Percentiles rank a stretch among this genome's conserved stretches.
phyloP scores from a whole-genome alignment of 2,329 filamentous ascomycete genomes.

The Penicillium verrucosum region DNA sequence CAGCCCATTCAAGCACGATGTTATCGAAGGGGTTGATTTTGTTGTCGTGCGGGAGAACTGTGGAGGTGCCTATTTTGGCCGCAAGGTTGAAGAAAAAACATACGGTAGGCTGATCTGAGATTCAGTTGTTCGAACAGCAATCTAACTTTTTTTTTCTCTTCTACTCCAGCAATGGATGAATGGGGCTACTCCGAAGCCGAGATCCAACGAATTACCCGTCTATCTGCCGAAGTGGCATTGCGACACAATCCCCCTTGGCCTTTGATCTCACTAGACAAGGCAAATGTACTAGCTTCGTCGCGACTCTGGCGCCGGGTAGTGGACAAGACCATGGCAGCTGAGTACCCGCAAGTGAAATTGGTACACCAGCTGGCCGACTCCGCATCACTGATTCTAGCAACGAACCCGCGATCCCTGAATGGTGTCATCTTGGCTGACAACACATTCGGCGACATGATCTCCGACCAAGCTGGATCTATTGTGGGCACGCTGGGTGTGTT shows the following conservation, averaged over 20 bases:
- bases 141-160: neutral
- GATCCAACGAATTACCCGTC: constrained; percentile 75
- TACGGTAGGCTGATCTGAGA: constrained; percentile 28
- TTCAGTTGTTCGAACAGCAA: constrained; percentile 20
- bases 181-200: constrained; percentile 80
- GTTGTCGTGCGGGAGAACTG: constrained; percentile 51
- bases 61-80: constrained; percentile 43
- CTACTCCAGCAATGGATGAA: constrained; percentile 58
- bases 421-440: constrained; percentile 87
- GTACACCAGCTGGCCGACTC: constrained; percentile 86
- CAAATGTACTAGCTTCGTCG: constrained; percentile 84
- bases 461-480: constrained; percentile 86
- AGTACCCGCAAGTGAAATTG: constrained; percentile 79
- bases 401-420: constrained; percentile 78
- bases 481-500: constrained; percentile 80
- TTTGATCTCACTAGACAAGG: constrained; percentile 86
- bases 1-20: constrained; percentile 75
- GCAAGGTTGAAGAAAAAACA: constrained; percentile 37
- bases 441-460: constrained; percentile 89
- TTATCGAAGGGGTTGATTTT: constrained; percentile 82
- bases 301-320: constrained; percentile 82
- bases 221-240: constrained; percentile 74
- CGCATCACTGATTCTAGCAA: constrained; percentile 88
- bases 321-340: constrained; percentile 71
- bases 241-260: constrained; percentile 67